A percentile compares a stretch with the other conserved stretches of the same genome.
Conservation (phyloP, 2,329 filamentous ascomycete species). For the Fusarium hostae region DNA sequence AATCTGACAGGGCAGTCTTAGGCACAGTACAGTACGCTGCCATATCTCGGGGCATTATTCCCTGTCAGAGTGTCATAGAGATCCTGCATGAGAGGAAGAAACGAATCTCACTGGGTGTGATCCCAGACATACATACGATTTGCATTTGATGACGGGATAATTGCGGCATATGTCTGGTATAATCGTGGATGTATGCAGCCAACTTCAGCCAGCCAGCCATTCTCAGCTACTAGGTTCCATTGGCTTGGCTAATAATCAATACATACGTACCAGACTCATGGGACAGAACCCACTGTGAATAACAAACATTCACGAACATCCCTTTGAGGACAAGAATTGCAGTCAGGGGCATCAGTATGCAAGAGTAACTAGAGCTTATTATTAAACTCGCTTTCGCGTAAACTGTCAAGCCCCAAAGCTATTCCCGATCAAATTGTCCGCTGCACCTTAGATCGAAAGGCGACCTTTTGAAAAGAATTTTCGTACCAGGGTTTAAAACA, state of each 20-base stretch:
- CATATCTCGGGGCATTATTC: not conserved
- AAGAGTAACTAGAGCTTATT: not conserved
- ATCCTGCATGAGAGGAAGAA: slow-evolving; percentile 19
- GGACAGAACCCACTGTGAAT: not conserved
- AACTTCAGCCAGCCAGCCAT: not conserved
- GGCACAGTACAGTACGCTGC: not conserved
- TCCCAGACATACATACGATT: slow-evolving; percentile 16
- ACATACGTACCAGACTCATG: slow-evolving; percentile 6
- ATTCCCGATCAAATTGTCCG: slow-evolving; percentile 2
- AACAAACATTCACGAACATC: not conserved
- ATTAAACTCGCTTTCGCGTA: slow-evolving; percentile 14
- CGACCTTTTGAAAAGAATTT: slow-evolving; percentile 14
- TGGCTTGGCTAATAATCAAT: not conserved
- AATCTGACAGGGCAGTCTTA: slow-evolving; percentile 11
- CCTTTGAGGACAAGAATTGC: not conserved
- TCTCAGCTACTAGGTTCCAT: not conserved
- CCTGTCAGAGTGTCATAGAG: slow-evolving; percentile 26
- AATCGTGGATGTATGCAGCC: slow-evolving; percentile 2
- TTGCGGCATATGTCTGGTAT: slow-evolving; percentile 4
- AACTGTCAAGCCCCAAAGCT: not conserved
- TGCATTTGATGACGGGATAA: slow-evolving; percentile 25
- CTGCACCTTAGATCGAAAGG: slow-evolving; percentile 7
- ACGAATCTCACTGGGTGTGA: slow-evolving; percentile 7
- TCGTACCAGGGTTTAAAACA: slow-evolving; percentile 15
- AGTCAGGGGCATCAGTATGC: not conserved